Percentiles rank a stretch among this genome's conserved stretches.
phyloP scores from a whole-genome alignment of 2,329 filamentous ascomycete species.

The Diplodia corticola region DNA sequence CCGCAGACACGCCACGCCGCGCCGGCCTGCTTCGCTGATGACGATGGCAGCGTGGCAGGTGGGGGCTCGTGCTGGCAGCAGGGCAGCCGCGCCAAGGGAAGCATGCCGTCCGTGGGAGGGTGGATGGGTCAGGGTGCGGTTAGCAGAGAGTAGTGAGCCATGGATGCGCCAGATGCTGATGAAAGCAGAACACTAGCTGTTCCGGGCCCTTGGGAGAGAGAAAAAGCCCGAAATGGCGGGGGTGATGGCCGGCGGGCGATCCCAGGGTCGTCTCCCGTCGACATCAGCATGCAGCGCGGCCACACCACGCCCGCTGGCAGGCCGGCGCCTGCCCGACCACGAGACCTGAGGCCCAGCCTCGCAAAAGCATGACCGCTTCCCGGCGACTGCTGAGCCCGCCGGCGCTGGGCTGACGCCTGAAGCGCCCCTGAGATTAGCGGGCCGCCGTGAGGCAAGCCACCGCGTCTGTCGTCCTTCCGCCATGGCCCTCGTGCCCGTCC shows the following conservation, averaged over 20 bases:
- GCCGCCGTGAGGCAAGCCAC: conserved; percentile 9
- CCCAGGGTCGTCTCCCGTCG: background rate
- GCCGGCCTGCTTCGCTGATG: conserved; percentile 14
- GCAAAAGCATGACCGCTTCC: conserved; percentile 4
- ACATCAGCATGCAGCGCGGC: background rate
- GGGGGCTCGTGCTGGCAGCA: conserved; percentile 1
- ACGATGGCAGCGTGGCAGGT: background rate
- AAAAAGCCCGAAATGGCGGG: conserved; percentile 7
- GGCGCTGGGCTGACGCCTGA: conserved; percentile 16
- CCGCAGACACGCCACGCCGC: conserved; percentile 16
- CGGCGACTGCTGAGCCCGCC: conserved; percentile 4
- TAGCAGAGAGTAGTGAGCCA: background rate
- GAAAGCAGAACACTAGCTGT: conserved; percentile 6
- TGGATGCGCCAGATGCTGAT: conserved; percentile 2
- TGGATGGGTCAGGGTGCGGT: conserved; percentile 11
- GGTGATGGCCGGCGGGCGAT: background rate
- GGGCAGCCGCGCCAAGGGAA: conserved; percentile 1
- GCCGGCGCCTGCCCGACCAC: conserved; percentile 1
- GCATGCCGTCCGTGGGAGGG: background rate
- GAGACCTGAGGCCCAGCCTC: conserved; percentile 16
- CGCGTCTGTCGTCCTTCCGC: conserved; percentile 8
- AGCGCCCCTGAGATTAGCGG: conserved; percentile 19
- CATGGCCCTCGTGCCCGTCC: conserved; percentile 10
- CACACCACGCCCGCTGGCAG: background rate
- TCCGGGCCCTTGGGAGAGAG: background rate